Evolutionary conservation across 2,329 filamentous ascomycete genomes (phyloP), one percentile per base, ranked within the genome.

Genomic region (Beauveria medogensis): DNA sequence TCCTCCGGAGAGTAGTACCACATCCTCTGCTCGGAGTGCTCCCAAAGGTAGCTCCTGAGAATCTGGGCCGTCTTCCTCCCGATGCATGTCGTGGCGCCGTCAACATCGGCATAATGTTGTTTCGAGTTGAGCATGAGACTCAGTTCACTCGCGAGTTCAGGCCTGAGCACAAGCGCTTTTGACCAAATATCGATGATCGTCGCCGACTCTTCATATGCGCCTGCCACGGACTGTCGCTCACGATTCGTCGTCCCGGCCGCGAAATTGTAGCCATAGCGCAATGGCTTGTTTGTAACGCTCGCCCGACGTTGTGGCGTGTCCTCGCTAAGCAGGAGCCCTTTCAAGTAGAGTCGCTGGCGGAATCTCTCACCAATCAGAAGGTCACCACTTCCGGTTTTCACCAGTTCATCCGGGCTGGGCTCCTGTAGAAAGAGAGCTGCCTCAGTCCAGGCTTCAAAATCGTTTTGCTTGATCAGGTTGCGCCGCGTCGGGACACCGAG

Each of bases 101-200:
- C 44, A 46, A 57, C 43, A 48, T 57, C 44, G 44, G 55, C 55
- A 22, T 57, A 57, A 14, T 48, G 10, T n/a, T 57, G 26, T 46
- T 28, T 57, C n/a, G 26, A 34, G 55, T 57, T 57, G 26, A 57
- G 55, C 55, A 57, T 57, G 44, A 30, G 9, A 28, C 55, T 57
- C 7, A 57, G 43, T 24, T 47, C 43, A 22, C 55, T 48, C 43
- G 26, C 55, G 28, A 28, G 28, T 28, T 28, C 28, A 37, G 43
- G 54, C n/a, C 43, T 34, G 28, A 34, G 54, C 40, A n/a, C 28
- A 30, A 56, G n/a, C 22, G 54, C 54, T n/a, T 34, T 56, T 12
- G 40, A 16, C 54, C 54, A 56, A 46, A 56, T 56, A n/a, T 47
- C 24, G 54, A 56, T 20, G 41, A 56, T 56, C n/a, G 54, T 56